phyloP scores from a whole-genome alignment of 2,329 filamentous ascomycete species.

The Colletotrichum somersetense region DNA sequence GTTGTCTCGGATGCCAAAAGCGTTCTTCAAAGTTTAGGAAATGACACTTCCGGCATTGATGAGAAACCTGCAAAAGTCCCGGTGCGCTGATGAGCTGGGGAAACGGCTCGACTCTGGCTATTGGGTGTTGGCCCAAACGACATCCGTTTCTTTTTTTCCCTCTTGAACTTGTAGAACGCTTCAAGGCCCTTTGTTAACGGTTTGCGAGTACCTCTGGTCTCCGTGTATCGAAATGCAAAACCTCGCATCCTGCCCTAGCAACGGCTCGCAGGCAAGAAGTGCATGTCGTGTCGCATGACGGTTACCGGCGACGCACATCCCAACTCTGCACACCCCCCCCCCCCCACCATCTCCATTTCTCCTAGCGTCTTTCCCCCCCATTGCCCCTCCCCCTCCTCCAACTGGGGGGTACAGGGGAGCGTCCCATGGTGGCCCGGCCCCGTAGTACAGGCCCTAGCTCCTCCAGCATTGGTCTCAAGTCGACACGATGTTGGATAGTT shows the following conservation, averaged over 20 bases:
- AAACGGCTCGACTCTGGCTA: not conserved
- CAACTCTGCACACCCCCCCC: constrained; percentile 25
- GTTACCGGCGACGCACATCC: constrained; percentile 14
- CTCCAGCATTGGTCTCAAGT: constrained; percentile 40
- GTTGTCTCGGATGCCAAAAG: constrained; percentile 29
- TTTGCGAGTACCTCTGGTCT: not conserved
- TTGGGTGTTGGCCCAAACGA: not conserved
- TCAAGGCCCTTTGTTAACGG: no score
- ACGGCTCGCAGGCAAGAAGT: not conserved
- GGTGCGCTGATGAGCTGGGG: constrained; percentile 1
- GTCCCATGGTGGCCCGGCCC: constrained; percentile 14
- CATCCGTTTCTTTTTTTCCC: no score
- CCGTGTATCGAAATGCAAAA: not conserved
- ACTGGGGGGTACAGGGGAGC: constrained; percentile 24
- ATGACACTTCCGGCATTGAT: constrained; percentile 13
- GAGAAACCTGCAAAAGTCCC: constrained; percentile 9
- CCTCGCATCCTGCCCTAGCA: not conserved
- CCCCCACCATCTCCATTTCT: constrained; percentile 15
- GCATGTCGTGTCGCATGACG: constrained; percentile 18
- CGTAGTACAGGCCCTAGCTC: constrained; percentile 31
- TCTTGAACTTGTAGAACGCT: not conserved
- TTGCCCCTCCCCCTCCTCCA: constrained; percentile 27
- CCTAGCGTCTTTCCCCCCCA: constrained; percentile 35
- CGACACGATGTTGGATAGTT: constrained; percentile 47
- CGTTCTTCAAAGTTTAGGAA: constrained; percentile 4